Base-by-base conservation (phyloP, 1,284 basidiomycete species). In the Pseudozyma thailandica region DNA sequence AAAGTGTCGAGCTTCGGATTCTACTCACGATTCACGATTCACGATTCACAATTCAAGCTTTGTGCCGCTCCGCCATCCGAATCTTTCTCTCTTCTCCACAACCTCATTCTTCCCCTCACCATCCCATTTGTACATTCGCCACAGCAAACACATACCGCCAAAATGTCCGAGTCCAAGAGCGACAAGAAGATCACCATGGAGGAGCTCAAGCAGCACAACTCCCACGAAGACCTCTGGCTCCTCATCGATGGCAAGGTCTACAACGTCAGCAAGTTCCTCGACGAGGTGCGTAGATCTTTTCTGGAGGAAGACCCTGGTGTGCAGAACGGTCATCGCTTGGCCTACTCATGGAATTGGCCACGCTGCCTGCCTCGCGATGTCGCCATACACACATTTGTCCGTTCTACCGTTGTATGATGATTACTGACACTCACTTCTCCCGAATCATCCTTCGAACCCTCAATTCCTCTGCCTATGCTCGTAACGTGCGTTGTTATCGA, bases 181-280 rank as follows among this genome's bases (percentile, higher is more conserved):
- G 50, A 73, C 38, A 78, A 78, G 69, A 70, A 63, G 58, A 75
- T 82, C 68, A 79, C 78, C 51, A 77, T 79, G 68, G 78, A 75
- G 42, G 56, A 82, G 74, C 68, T 82, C 51, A 63, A 59, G 52
- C 23, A 80, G 68, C 81, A 82, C 78, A 72, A 62, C 54, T 53
- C 59, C 33, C 68, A 79, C 49, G 72, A 78, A 3, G 72, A 79
- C 53, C 80, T 82, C 49, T 82, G 80, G 80, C 74, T 82, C 49
- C 69, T 81, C 60, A 77, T 82, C 52, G 71, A 81, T 42, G 78
- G 77, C 56, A 78, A 82, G 58, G 95, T 98, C 60, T 98, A 98
- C 87, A 88, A 96, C 85, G 90, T 91, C 75, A 90, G 93, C 52
- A 90, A 91, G 83, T 98, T 98, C 88, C 86, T 95, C 79, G 94